phyloP scores from a whole-genome alignment of 768 basidiomycete species.

The Suillus placidus region DNA sequence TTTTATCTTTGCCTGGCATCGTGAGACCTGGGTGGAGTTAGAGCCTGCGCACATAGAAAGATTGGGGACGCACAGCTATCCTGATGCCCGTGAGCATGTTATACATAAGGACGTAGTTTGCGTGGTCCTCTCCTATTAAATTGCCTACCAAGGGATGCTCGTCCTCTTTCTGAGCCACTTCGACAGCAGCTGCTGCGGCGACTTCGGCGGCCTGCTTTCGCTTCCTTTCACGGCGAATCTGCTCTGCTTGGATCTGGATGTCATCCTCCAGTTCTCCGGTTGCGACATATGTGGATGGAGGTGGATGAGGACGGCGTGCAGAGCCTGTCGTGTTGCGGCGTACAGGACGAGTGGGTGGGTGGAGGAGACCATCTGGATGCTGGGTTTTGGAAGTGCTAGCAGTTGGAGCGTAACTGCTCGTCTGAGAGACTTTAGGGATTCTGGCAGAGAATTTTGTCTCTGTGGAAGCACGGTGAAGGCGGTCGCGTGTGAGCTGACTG shows the following conservation, averaged over 20 bases:
- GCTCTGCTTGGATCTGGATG: conserved; percentile 88
- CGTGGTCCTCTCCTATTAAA: conserved; percentile 96
- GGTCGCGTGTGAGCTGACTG: conserved; percentile 29
- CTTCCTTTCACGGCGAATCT: conserved; percentile 82
- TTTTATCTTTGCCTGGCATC: conserved; percentile 95
- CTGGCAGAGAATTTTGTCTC: conserved; percentile 47
- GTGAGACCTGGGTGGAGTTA: conserved; percentile 67
- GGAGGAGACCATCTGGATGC: conserved; percentile 51
- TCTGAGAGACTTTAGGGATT: conserved; percentile 23
- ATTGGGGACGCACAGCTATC: conserved; percentile 68
- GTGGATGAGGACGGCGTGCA: conserved; percentile 31
- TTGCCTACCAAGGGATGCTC: conserved; percentile 83
- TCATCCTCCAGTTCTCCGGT: conserved; percentile 49
- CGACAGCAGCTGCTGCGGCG: conserved; percentile 52
- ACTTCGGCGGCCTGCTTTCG: conserved; percentile 67
- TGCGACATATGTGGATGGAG: conserved; percentile 42
- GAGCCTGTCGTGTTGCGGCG: conserved; percentile 78
- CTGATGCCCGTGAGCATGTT: conserved; percentile 99
- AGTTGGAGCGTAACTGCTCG: conserved; percentile 19
- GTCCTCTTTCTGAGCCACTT: conserved; percentile 39
- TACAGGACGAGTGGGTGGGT: conserved; percentile 52
- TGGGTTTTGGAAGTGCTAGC: conserved; percentile 29
- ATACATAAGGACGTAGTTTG: conserved; percentile 99
- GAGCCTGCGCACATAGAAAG: conserved; percentile 7
- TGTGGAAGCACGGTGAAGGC: conserved; percentile 51